Percentiles rank a stretch among this genome's conserved stretches.
Conservation (phyloP, 768 basidiomycete genomes). For the Jaapia argillacea region DNA sequence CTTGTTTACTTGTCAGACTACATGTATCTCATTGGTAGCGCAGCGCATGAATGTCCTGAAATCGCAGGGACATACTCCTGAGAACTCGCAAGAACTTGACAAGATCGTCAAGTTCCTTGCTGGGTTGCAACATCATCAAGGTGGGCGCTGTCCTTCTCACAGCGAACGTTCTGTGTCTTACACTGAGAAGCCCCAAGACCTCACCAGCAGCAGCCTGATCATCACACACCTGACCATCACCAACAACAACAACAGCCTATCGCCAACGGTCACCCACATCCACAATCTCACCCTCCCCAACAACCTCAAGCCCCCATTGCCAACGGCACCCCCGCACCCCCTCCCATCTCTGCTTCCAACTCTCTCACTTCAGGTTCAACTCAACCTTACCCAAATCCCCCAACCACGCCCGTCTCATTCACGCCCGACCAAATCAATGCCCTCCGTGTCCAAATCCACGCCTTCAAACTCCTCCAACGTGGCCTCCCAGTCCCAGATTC, state of each 20-base stretch:
- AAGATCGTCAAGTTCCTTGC: conserved; percentile 28
- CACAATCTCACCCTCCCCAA: too few relatives aligned
- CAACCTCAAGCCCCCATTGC: conserved; percentile 16
- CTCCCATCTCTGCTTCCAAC: conserved; percentile 20
- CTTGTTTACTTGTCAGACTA: background rate
- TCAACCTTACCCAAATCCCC: conserved; percentile 39
- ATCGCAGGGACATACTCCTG: conserved; percentile 33
- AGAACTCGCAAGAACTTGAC: conserved; percentile 33
- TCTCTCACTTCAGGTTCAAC: conserved; percentile 22
- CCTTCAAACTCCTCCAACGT: conserved; percentile 63
- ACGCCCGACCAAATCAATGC: conserved; percentile 64
- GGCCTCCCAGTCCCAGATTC: conserved; percentile 59
- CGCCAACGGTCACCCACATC: conserved; percentile 19
- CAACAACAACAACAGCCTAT: background rate
- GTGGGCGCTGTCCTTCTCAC: background rate
- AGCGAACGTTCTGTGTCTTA: too few relatives aligned
- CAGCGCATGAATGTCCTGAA: conserved; percentile 36
- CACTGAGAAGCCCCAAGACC: too few relatives aligned
- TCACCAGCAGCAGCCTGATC: too few relatives aligned
- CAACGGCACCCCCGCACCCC: conserved; percentile 25
- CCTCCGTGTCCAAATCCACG: conserved; percentile 75
- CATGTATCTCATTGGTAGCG: background rate
- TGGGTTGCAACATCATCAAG: conserved; percentile 13
- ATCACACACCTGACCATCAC: too few relatives aligned
- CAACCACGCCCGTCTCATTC: conserved; percentile 71